Evolutionary conservation across 169 alveolate species (phyloP), one percentile per base, ranked within the genome.

Genomic region (Plasmodium reichenowi): DNA sequence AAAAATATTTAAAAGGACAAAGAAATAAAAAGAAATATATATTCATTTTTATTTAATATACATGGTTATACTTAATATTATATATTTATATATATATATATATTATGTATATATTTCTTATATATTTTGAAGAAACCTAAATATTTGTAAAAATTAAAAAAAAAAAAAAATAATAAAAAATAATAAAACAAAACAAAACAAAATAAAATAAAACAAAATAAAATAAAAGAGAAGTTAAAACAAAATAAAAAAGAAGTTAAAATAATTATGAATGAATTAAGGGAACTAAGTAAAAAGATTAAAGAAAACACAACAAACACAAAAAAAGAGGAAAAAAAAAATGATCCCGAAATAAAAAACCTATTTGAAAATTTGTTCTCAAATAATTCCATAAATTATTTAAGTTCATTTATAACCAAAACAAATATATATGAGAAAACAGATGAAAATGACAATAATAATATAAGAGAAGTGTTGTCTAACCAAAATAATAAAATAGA

Each of bases 341-440:
- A 62, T 58, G 92, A 86, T 26, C 75, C 87, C 3, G 92, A 86
- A 71, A 86, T 86, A 71, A 70, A 72, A 59, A 86, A 86, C 26
- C n/a, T 86, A 26, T 86, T 86, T 38, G 92, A 86, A 15, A 86
- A 86, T 20, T 71, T 86, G 17, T 72, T 86, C 32, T 50, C 66
- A 26, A 86, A 86, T 47, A 86, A 86, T 66, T 86, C 92, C 22
- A 59, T 86, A 58, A 72, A 72, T 62, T 86, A 86, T 50, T n/a
- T 86, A n/a, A 86, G 87, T 73, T 72, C 88, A 3, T 54, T 86
- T 22, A 47, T 86, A 62, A 70, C 59, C 56, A 86, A 86, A 71
- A 71, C 86, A 50, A 72, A 86, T 22, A 13, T 22, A 32, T 12
- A 45, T 72, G 92, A 66, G 12, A 72, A 86, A 43, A 2, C 50